Percentiles rank a stretch among this genome's conserved stretches.
Conservation (phyloP, 768 basidiomycete species). For the Pleurotus djamor region DNA sequence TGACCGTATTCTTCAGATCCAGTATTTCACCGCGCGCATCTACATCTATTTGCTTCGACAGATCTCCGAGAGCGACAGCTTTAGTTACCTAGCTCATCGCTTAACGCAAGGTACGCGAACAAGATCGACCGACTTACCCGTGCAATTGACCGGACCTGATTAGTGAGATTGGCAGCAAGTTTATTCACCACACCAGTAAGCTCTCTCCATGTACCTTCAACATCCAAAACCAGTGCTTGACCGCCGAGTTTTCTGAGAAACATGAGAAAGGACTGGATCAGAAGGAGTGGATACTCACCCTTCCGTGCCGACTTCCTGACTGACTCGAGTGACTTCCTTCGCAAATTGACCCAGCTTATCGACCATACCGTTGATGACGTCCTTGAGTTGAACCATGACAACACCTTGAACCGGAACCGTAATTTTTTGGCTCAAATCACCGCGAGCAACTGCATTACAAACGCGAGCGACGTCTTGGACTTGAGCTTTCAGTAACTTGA, state of each 20-base stretch:
- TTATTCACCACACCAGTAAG: slow-evolving; percentile 83
- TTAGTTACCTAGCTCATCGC: slow-evolving; percentile 67
- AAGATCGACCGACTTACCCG: slow-evolving; percentile 14
- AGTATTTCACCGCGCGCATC: slow-evolving; percentile 89
- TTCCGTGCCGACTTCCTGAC: slow-evolving; percentile 83
- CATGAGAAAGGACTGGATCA: slow-evolving; percentile 24
- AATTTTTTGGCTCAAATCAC: slow-evolving; percentile 69
- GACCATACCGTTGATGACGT: slow-evolving; percentile 63
- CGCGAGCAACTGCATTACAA: slow-evolving; percentile 69
- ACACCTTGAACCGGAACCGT: slow-evolving; percentile 67
- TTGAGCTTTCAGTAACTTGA: slow-evolving; percentile 62
- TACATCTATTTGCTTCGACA: slow-evolving; percentile 89
- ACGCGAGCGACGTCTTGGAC: slow-evolving; percentile 73
- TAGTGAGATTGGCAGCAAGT: slow-evolving; percentile 75
- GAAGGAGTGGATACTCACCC: slow-evolving; percentile 34
- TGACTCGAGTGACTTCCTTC: slow-evolving; percentile 84
- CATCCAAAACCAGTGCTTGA: slow-evolving; percentile 82
- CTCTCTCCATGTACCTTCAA: slow-evolving; percentile 90
- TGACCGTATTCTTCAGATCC: slow-evolving; percentile 69
- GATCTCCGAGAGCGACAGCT: slow-evolving; percentile 89
- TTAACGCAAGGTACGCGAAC: too few relatives aligned
- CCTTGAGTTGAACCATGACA: slow-evolving; percentile 72
- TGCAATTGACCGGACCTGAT: slow-evolving; percentile 87
- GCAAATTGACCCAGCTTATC: slow-evolving; percentile 82
- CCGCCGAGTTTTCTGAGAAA: slow-evolving; percentile 80